Evolutionary conservation across 2,329 filamentous ascomycete species (phyloP).

Genomic region (Phyllosticta citriasiana): DNA sequence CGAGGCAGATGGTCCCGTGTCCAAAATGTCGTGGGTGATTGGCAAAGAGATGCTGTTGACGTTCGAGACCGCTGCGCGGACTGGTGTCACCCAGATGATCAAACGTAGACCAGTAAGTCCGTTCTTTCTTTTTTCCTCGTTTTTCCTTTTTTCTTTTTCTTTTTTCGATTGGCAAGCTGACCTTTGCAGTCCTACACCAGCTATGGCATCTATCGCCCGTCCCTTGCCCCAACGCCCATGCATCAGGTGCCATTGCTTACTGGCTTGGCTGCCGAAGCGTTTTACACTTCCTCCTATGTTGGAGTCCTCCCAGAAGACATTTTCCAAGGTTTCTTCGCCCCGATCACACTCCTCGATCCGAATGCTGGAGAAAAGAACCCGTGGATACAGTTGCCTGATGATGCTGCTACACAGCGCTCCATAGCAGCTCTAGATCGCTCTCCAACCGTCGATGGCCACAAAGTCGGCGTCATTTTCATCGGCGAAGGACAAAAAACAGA

Average conservation of each 20-base stretch:
- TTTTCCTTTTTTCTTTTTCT: slow-evolving; percentile 35
- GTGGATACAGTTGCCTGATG: slow-evolving; percentile 65
- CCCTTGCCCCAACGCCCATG: slow-evolving; percentile 27
- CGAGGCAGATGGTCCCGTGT: slow-evolving; percentile 54
- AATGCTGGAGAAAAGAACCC: slow-evolving; percentile 31
- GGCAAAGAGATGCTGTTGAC: slow-evolving; percentile 46
- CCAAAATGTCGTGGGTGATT: slow-evolving; percentile 60
- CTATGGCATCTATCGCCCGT: slow-evolving; percentile 29
- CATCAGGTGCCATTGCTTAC: slow-evolving; percentile 32
- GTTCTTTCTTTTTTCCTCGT: no score
- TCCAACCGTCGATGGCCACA: slow-evolving; percentile 87
- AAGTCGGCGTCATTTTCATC: slow-evolving; percentile 89
- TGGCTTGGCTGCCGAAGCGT: slow-evolving; percentile 29
- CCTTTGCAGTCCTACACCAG: slow-evolving; percentile 29
- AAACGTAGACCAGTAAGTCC: slow-evolving; percentile 49
- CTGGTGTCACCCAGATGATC: slow-evolving; percentile 60
- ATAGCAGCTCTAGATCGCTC: slow-evolving; percentile 77
- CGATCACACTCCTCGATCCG: slow-evolving; percentile 25
- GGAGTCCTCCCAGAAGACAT: slow-evolving; percentile 64
- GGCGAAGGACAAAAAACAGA: slow-evolving; percentile 78
- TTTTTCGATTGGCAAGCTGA: slow-evolving; percentile 26
- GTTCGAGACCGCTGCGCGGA: slow-evolving; percentile 58
- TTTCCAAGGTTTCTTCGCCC: slow-evolving; percentile 58
- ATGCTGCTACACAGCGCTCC: slow-evolving; percentile 61
- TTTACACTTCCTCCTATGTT: slow-evolving; percentile 43